Evolutionary conservation across 768 basidiomycete species (phyloP).

Genomic region (Steccherinum ochraceum): DNA sequence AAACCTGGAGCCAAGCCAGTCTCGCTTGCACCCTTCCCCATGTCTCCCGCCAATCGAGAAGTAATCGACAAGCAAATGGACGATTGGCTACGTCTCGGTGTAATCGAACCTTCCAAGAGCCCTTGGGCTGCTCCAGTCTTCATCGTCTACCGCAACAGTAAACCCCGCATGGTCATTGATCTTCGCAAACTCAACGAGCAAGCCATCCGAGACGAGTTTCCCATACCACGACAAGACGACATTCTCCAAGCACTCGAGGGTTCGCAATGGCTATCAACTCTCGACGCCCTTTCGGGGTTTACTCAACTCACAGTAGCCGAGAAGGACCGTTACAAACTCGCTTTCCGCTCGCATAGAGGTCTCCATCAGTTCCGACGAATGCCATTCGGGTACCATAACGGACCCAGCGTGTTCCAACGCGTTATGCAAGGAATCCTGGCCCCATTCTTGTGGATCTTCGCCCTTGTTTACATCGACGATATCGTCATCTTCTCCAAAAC

Average conservation of each 20-base stretch:
- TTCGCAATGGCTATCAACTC: constrained; percentile 20
- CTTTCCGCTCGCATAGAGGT: constrained; percentile 33
- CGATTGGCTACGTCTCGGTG: too few species aligned
- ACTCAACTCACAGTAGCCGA: constrained; percentile 29
- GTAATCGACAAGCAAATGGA: too few species aligned
- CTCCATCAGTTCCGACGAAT: constrained; percentile 34
- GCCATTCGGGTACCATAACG: constrained; percentile 28
- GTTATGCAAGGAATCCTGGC: constrained; percentile 28
- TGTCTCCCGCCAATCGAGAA: too few species aligned
- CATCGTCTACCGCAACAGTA: too few species aligned
- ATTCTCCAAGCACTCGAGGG: constrained; percentile 18
- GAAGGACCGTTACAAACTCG: constrained; percentile 25
- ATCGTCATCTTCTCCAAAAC: neutral
- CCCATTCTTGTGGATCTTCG: constrained; percentile 8
- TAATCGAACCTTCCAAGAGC: too few species aligned
- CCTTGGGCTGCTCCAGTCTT: too few species aligned
- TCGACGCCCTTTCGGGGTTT: constrained; percentile 34
- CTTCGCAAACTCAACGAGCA: constrained; percentile 24
- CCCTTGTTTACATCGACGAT: constrained; percentile 10
- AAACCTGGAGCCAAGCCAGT: too few species aligned
- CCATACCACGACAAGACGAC: constrained; percentile 13
- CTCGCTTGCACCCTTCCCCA: too few species aligned
- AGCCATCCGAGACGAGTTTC: constrained; percentile 18
- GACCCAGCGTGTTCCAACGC: constrained; percentile 32
- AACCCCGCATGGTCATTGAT: too few species aligned